These are phyloP conservation scores for Boletellus ananas DNA, from an alignment of 768 basidiomycete species.

Conservation along the genomic window DNA sequence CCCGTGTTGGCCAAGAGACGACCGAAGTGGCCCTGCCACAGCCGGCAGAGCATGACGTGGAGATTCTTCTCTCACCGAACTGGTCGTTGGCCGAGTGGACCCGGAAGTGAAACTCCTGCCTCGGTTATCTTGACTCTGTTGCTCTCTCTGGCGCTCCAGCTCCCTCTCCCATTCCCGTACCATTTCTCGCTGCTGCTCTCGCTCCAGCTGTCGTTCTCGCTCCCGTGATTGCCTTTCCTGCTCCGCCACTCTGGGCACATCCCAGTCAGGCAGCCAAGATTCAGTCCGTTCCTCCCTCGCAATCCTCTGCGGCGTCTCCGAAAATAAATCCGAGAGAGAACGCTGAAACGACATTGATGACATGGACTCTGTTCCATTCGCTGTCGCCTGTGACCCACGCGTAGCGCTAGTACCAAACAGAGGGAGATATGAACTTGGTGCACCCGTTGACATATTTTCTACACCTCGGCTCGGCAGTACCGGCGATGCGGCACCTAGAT, in stretches of 20 bases:
- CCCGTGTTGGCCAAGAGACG: slow-evolving; percentile 8
- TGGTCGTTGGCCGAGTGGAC: slow-evolving; percentile 11
- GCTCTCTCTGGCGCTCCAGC: slow-evolving; percentile 16
- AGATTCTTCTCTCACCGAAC: slow-evolving; percentile 17
- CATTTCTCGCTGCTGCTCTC: slow-evolving; percentile 13
- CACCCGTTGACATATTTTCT: slow-evolving; percentile 12
- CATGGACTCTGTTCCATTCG: slow-evolving; percentile 5
- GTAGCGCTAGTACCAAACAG: not conserved
- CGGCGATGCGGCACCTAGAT: slow-evolving; percentile 12
- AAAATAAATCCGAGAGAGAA: slow-evolving; percentile 23
- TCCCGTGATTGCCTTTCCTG: slow-evolving; percentile 11
- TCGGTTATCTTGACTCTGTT: slow-evolving; percentile 13
- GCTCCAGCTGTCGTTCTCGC: slow-evolving; percentile 8
- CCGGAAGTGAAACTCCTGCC: slow-evolving; percentile 14
- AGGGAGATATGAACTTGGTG: slow-evolving; percentile 9
- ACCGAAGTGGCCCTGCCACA: slow-evolving; percentile 2
- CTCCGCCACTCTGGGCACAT: slow-evolving; percentile 9
- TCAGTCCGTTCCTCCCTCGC: slow-evolving; percentile 10
- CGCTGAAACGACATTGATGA: slow-evolving; percentile 14
- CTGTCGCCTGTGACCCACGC: not conserved
- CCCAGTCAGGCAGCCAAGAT: slow-evolving; percentile 19
- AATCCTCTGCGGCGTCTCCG: slow-evolving; percentile 9
- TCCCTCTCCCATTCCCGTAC: slow-evolving; percentile 22
- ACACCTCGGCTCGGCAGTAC: slow-evolving; percentile 9
- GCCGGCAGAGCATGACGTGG: not conserved